Percentiles rank a stretch among this genome's conserved stretches.
Evolutionary conservation across 2,329 filamentous ascomycete genomes (phyloP).

Genomic region (Lachnellula hyalina): DNA sequence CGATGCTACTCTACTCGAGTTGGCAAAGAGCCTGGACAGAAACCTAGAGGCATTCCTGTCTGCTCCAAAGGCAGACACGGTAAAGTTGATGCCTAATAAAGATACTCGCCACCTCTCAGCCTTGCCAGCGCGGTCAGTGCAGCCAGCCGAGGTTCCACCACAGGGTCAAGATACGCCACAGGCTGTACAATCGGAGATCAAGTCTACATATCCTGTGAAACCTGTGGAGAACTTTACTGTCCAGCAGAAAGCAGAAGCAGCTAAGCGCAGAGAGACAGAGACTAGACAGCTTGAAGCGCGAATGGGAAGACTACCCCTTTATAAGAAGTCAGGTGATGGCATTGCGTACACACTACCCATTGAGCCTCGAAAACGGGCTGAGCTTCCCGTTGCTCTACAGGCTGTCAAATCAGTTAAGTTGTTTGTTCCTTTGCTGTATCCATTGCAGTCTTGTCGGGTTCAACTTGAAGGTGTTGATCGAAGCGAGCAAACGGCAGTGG

Average conservation of each 20-base stretch:
- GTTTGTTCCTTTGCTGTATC: conserved; percentile 66
- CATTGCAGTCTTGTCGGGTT: conserved; percentile 61
- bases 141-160: conserved; percentile 11
- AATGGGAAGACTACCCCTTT: conserved; percentile 62
- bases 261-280: conserved; percentile 58
- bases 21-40: conserved; percentile 67
- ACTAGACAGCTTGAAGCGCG: conserved; percentile 69
- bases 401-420: conserved; percentile 60
- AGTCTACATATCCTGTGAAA: conserved; percentile 8
- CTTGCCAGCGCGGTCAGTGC: conserved; percentile 22
- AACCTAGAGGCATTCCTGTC: conserved; percentile 66
- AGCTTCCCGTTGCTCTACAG: conserved; percentile 57
- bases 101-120: conserved; percentile 30
- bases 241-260: conserved; percentile 58
- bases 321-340: conserved; percentile 64
- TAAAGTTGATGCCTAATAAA: conserved; percentile 50
- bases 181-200: conserved; percentile 1
- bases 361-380: conserved; percentile 54
- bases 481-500: conserved; percentile 55
- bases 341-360: conserved; percentile 66
- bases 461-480: conserved; percentile 60
- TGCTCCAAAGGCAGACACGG: conserved; percentile 64
- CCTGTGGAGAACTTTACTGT: conserved; percentile 40
- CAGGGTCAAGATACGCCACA: conserved; percentile 2
- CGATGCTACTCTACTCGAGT: conserved; percentile 55